Conservation (phyloP, 768 basidiomycete genomes). For the Tricholoma sp. region DNA sequence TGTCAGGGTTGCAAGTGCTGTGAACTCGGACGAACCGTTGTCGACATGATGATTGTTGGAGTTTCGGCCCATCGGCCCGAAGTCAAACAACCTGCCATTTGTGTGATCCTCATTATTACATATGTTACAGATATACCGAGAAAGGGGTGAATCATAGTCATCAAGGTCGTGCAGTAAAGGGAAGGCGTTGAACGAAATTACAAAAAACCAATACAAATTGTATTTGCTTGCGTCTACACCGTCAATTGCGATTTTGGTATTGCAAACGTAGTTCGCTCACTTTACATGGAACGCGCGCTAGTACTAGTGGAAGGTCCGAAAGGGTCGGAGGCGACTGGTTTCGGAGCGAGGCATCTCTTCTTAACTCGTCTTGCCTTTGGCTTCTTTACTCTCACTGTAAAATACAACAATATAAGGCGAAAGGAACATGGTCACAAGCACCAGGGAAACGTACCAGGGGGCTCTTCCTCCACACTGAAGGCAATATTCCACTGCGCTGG, state of each 20-base stretch:
- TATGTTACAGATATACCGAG: no score
- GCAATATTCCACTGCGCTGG: not conserved
- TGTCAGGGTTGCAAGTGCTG: no score
- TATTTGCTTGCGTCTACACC: not conserved
- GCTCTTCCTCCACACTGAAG: not conserved
- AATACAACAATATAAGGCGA: not conserved
- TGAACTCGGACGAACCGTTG: no score
- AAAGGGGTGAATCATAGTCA: no score
- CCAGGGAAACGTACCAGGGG: not conserved
- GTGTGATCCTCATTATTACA: no score
- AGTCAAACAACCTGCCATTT: no score
- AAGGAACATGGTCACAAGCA: not conserved
- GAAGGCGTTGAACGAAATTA: not conserved
- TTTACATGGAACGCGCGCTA: conserved; percentile 5
- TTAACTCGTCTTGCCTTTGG: conserved; percentile 7
- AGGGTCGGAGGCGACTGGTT: no score
- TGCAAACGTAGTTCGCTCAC: not conserved
- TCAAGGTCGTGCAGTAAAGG: no score
- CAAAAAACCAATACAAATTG: not conserved
- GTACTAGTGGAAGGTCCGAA: conserved; percentile 12
- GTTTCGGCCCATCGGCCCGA: no score
- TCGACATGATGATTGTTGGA: no score
- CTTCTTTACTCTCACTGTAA: conserved; percentile 2
- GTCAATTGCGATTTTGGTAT: not conserved
- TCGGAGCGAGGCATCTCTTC: not conserved